Conservation (phyloP, 176 grass and related monocot species). For the Carex parvula region DNA sequence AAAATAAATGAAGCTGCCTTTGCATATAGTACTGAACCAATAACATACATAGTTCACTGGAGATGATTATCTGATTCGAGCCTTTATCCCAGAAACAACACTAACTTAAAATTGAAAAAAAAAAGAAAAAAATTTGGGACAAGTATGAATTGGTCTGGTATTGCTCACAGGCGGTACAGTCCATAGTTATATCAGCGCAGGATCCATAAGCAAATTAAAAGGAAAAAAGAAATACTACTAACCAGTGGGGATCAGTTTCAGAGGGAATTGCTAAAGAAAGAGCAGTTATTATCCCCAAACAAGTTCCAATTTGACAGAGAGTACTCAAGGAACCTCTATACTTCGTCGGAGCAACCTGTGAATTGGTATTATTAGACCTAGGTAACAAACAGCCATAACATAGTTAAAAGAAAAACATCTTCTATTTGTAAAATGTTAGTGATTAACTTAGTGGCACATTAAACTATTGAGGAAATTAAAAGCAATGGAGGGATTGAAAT, state of each 20-base stretch:
- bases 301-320: constrained; percentile 91
- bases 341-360: constrained; percentile 92
- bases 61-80: not conserved
- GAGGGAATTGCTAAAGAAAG: constrained; percentile 90
- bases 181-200: not conserved
- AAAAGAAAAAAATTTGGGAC: not conserved
- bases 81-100: not conserved
- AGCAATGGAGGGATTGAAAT: not conserved
- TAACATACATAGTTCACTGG: not conserved
- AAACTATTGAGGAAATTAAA: not conserved
- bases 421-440: not conserved
- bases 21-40: not conserved
- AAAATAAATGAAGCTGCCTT: not conserved
- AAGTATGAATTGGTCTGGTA: not conserved
- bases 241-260: constrained; percentile 97
- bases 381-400: not conserved
- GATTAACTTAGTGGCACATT: not conserved
- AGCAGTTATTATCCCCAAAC: constrained; percentile 91
- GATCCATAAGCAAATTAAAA: not conserved
- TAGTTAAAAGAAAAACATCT: not conserved
- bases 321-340: constrained; percentile 80
- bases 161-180: not conserved
- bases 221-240: constrained; percentile 44
- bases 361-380: constrained; percentile 25
- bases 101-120: not conserved